Base-by-base conservation (phyloP, 2,329 filamentous ascomycete species). In the Cordyceps cicadae region DNA sequence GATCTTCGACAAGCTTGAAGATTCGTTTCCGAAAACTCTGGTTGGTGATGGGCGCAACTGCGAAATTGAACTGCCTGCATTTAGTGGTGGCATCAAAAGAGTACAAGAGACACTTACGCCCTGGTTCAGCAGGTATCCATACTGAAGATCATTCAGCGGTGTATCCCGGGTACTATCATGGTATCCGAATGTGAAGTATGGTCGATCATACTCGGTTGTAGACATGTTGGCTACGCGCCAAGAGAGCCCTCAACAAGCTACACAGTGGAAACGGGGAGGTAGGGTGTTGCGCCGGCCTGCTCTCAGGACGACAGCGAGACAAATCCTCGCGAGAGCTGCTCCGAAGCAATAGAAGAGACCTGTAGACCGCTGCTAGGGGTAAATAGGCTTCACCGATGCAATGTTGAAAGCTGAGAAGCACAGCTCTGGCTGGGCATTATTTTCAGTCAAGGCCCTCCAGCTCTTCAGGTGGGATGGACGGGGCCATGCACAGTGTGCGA, bases 21-120 rank as follows among this genome's bases (percentile, higher is more conserved):
- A 94, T 85, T 60, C 88, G 82, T 32, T 83, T 77, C 64, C 86
- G 86, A 72, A 93, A 94, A 68, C 86, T 80, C 21, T 78, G 72
- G 68, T 88, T 94, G 45, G 89, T 93, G 70, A 95, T 87, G 55
- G 89, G 87, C 19, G 85, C 86, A 5, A 89, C 92, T 64, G 89
- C 81, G 77, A 92, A 90, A 70, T 87, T 84, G 77, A 93, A 90
- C 88, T 92, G 59, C 59, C 50, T n/a, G 43, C 12, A 54, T 29
- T 61, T 48, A 57, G 59, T 61, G 68, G 63, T 66, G 55, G 9
- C 43, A 46, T 24, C 17, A 19, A 26, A 19, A 9, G 3, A 64
- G 53, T 59, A 43, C 53, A 53, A 58, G 55, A 56, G 11, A 59
- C 64, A 77, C 85, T 77, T 81, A 89, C 87, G 75, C 86, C 86